A percentile compares a stretch with the other conserved stretches of the same genome.
Conservation (phyloP, 2,329 filamentous ascomycete species). For the Neofusicoccum cordaticola region DNA sequence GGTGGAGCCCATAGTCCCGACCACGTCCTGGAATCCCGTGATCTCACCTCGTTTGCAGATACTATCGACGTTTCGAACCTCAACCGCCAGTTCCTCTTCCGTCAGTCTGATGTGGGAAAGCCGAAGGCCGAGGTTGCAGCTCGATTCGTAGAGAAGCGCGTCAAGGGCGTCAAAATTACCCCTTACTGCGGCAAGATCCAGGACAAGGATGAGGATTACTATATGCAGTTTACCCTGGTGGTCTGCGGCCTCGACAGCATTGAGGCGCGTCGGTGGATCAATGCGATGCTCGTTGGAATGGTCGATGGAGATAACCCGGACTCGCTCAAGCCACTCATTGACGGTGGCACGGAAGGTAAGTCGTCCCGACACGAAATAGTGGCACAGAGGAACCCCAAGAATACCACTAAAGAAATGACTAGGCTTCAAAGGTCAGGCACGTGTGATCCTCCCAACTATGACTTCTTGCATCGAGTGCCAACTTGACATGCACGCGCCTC, state of each 20-base stretch:
- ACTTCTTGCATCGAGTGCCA: slow-evolving; percentile 98
- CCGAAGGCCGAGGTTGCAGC: slow-evolving; percentile 93
- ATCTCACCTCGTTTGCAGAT: slow-evolving; percentile 51
- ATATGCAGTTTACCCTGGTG: slow-evolving; percentile 92
- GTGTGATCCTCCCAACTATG: slow-evolving; percentile 87
- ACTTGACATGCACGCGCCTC: slow-evolving; percentile 96
- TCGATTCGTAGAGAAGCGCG: slow-evolving; percentile 82
- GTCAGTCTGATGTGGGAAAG: slow-evolving; percentile 85
- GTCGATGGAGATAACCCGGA: slow-evolving; percentile 81
- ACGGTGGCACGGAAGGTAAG: slow-evolving; percentile 87
- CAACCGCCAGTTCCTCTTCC: slow-evolving; percentile 96
- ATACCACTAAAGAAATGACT: neutral
- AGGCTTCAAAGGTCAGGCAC: slow-evolving; percentile 94
- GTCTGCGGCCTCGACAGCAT: slow-evolving; percentile 96
- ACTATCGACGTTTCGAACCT: slow-evolving; percentile 98
- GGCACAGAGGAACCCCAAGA: too few relatives aligned
- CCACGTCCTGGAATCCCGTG: slow-evolving; percentile 5
- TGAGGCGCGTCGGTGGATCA: slow-evolving; percentile 98
- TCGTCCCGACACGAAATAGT: neutral
- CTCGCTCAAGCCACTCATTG: slow-evolving; percentile 86
- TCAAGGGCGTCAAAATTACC: slow-evolving; percentile 88
- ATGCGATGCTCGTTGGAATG: slow-evolving; percentile 86
- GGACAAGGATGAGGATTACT: slow-evolving; percentile 93
- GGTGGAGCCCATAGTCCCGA: slow-evolving; percentile 23
- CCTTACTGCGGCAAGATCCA: slow-evolving; percentile 94